A percentile compares a stretch with the other conserved stretches of the same genome.
Evolutionary conservation across 2,329 filamentous ascomycete genomes (phyloP).

Genomic region (Sarocladium kiliense): DNA sequence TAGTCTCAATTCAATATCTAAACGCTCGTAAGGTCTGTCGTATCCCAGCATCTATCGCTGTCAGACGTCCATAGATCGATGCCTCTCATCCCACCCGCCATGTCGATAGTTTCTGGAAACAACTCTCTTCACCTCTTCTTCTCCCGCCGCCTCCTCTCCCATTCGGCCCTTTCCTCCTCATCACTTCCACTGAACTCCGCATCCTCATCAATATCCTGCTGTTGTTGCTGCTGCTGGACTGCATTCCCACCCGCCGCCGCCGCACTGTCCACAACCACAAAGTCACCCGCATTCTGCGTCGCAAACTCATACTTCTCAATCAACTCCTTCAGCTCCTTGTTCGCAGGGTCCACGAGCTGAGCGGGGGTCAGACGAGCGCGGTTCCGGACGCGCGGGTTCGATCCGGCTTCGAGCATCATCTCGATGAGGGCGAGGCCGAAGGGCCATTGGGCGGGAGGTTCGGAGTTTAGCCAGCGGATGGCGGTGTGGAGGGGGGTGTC

Average conservation of each 20-base stretch:
- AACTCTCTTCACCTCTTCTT: constrained; percentile 18
- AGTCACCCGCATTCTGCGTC: constrained; percentile 52
- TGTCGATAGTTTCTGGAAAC: not conserved
- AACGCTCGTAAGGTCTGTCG: not conserved
- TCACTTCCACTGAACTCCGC: constrained; percentile 61
- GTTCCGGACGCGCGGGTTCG: constrained; percentile 54
- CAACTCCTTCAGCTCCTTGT: constrained; percentile 54
- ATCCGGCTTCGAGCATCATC: constrained; percentile 79
- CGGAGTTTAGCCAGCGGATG: constrained; percentile 69
- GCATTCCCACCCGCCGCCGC: constrained; percentile 8
- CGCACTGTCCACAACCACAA: constrained; percentile 32
- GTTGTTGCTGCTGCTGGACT: constrained; percentile 15
- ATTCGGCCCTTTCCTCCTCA: constrained; percentile 58
- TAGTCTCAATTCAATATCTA: constrained; percentile 7
- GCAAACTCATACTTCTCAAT: constrained; percentile 69
- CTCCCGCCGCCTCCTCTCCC: constrained; percentile 47
- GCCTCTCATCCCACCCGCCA: not conserved
- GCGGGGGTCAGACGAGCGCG: constrained; percentile 66
- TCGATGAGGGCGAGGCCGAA: constrained; percentile 64
- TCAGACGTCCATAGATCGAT: not conserved
- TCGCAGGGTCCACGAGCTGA: constrained; percentile 69
- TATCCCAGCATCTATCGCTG: constrained; percentile 1
- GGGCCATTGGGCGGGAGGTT: constrained; percentile 57
- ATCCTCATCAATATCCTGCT: constrained; percentile 35
- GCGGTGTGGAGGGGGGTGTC: constrained; percentile 79